A percentile compares a stretch with the other conserved stretches of the same genome.
Conservation (phyloP, 148 eudicot genomes). For the Camellia granthamiana region DNA sequence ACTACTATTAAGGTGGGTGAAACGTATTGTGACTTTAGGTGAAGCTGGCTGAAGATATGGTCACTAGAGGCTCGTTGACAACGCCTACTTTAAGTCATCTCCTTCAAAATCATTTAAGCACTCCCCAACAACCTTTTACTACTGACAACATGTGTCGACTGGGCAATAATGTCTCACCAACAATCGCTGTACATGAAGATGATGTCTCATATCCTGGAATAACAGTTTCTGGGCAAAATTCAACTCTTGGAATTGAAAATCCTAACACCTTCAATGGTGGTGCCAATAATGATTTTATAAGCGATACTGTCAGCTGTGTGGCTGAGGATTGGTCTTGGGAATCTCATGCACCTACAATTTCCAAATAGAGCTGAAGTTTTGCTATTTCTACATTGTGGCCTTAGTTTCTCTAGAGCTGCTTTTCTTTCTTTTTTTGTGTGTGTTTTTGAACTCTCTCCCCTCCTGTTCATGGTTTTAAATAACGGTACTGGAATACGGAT, state of each 20-base stretch:
- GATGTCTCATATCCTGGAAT: constrained; percentile 33
- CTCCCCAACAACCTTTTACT: constrained; percentile 43
- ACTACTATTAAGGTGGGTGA: neutral
- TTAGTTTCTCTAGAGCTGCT: neutral
- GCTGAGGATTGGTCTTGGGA: constrained; percentile 54
- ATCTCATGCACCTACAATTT: constrained; percentile 27
- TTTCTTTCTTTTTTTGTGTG: neutral
- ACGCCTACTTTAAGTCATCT: constrained; percentile 60
- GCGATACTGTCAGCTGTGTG: constrained; percentile 36
- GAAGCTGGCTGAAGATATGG: constrained; percentile 86
- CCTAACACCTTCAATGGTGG: constrained; percentile 29
- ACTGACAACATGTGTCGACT: constrained; percentile 30
- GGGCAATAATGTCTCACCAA: constrained; percentile 41
- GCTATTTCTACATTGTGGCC: neutral
- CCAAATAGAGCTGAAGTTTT: constrained; percentile 29
- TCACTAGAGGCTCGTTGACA: constrained; percentile 64
- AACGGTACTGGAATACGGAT: no score
- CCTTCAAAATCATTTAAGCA: constrained; percentile 53
- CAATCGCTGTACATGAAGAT: constrained; percentile 45
- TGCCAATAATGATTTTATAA: constrained; percentile 25
- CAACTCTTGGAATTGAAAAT: constrained; percentile 34
- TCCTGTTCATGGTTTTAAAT: neutral
- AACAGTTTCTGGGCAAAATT: constrained; percentile 25
- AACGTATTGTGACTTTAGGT: constrained; percentile 40
- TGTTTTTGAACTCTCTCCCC: neutral